Percentiles rank a stretch among this genome's conserved stretches.
These are phyloP conservation scores for Vitis rupestris DNA, from an alignment of 164 flowering plant species.

Conservation along the genomic window DNA sequence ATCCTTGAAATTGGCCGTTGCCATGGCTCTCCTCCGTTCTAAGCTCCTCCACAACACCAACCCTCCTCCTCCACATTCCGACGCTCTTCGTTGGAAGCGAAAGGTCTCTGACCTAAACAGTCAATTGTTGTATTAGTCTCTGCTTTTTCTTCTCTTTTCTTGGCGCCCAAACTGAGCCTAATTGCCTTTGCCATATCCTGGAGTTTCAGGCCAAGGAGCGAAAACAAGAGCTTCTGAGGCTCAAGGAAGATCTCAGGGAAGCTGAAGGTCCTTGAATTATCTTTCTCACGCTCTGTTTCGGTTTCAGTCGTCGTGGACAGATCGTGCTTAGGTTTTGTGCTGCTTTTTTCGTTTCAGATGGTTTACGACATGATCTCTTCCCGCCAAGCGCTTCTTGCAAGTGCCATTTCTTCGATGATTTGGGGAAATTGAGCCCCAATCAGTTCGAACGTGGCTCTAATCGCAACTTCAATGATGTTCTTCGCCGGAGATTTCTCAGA, in stretches of 20 bases:
- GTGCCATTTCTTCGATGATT: slow-evolving; percentile 77
- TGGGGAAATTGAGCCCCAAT: slow-evolving; percentile 47
- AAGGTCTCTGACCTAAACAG: slow-evolving; percentile 39
- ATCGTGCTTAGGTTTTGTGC: background rate
- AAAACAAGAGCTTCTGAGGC: slow-evolving; percentile 63
- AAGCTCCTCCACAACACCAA: slow-evolving; percentile 29
- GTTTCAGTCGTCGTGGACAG: background rate
- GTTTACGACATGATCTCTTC: slow-evolving; percentile 46
- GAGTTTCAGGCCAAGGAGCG: slow-evolving; percentile 73
- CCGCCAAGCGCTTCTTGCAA: slow-evolving; percentile 73
- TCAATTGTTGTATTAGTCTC: background rate
- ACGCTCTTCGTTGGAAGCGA: slow-evolving; percentile 72
- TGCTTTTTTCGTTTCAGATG: slow-evolving; percentile 43
- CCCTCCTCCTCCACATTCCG: slow-evolving; percentile 31
- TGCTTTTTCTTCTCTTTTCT: background rate
- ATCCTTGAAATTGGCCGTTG: slow-evolving; percentile 62
- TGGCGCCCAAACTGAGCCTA: background rate
- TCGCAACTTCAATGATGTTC: slow-evolving; percentile 49
- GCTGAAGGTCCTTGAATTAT: slow-evolving; percentile 52
- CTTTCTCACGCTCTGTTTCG: background rate
- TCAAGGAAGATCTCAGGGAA: slow-evolving; percentile 66
- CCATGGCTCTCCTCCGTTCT: slow-evolving; percentile 66
- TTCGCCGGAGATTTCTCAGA: slow-evolving; percentile 84
- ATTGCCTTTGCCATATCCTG: background rate
- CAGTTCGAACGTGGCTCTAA: slow-evolving; percentile 24